Evolutionary conservation across 371 early-diverging fungal species (phyloP), one percentile per base, ranked within the genome.

Genomic region (Polyrhizophydium stewartii): DNA sequence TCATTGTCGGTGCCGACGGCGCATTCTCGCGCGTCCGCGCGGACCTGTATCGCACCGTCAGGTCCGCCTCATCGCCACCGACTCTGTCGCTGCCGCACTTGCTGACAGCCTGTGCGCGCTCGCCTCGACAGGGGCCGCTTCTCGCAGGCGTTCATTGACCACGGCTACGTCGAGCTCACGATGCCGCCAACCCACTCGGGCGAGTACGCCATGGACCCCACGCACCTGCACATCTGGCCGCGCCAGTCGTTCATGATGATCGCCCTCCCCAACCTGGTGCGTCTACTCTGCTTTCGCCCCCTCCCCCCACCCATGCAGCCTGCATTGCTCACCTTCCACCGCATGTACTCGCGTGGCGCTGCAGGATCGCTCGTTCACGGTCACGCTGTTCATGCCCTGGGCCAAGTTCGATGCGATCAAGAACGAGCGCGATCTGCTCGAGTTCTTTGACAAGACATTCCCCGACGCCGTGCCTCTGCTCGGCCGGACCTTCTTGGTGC

Each of bases 181-280:
- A 74, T 74, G 65, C 79, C 79, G 2, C 83, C 96, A 1, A 52
- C 55, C 19, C 66, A 56, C 24, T 60, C 81, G 55, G 78, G 76
- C 1, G 82, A 85, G 10, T 95, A 88, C 76, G 87, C 86, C 19
- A 87, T 96, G 82, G 87, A 90, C 65, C 87, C 92, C 1, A 83
- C 92, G 67, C 94, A 94, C 66, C 80, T 98, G 58, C 98, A 98
- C 73, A 98, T 98, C 59, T 98, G 98, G 98, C 98, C 98, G 0
- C 80, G 93, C 19, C 88, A 92, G 51, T 85, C 89, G 7, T 95
- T 92, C 62, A 96, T 96, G 96, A 75, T 97, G 75, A 97, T 97
- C 65, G 98, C 97, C 0, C 79, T 94, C 35, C 96, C 96, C 46
- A 96, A 96, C 74, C 83, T 85, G 58, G 92, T 89, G 75, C 64